Base-by-base conservation (phyloP, 2,329 filamentous ascomycete genomes). In the Aureobasidium vineae region DNA sequence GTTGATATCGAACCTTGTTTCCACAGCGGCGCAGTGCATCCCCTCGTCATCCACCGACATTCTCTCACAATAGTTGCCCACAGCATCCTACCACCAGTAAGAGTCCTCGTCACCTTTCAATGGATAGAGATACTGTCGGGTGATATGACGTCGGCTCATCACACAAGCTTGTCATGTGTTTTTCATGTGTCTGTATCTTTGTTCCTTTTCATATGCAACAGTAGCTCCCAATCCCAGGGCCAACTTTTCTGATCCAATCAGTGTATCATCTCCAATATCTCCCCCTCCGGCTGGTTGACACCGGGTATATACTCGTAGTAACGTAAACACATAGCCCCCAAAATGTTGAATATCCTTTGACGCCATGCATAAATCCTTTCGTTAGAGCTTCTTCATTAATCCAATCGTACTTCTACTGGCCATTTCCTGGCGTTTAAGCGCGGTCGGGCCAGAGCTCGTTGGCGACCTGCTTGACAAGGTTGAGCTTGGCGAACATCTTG, bases 401-500 rank as follows among this genome's bases (percentile, higher is more conserved):
- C 16, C 49, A 45, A 53, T 61, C 61, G 40, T 64, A 36, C 47
- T 41, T 8, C 26, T 52, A 5, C 57, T 50, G 19, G 15, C 50
- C 47, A 28, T 15, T 63, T 47, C 52, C 6, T 41, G 23, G 61
- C 64, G 65, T 69, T 61, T 68, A 74, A 59, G 71, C 70, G 67
- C 73, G 70, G 65, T 75, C 73, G 11, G 75, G 74, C 75, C 75
- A 77, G 38, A 77, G 69, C 70, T 76, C 73, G 47, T 70, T 71
- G 43, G 75, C 75, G n/a, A 77, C 74, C 67, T 75, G 72, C 69
- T 75, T 70, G 53, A 77, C 75, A 68, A 77, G 66, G 70, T 72
- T 71, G 54, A 77, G 67, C 72, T 77, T 77, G 21, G 71, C 73
- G 68, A 77, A 77, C 75, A 77, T 77, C 72, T 74, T 75, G 69